Evolutionary conservation across 2,329 filamentous ascomycete species (phyloP).

Genomic region (Chrysosporium keratinophilum): DNA sequence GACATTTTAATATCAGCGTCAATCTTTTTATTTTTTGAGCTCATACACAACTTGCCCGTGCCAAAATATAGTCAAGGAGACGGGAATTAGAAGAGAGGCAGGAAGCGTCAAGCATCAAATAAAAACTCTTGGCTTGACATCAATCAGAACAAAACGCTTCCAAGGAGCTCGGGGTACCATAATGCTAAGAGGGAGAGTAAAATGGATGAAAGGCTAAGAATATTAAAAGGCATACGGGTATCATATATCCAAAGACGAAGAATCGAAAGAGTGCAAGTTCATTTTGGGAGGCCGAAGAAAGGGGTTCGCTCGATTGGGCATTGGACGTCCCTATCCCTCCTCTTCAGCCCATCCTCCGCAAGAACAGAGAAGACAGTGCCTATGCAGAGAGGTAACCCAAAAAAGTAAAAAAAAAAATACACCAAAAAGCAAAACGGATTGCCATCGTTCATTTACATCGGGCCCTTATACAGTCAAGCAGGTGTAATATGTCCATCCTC

Average conservation of each 20-base stretch:
- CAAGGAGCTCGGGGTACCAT: background rate
- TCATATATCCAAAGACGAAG: background rate
- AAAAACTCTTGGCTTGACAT: background rate
- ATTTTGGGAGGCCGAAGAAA: background rate
- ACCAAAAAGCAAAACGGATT: too few relatives aligned
- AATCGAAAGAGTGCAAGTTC: background rate
- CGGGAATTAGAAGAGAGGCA: background rate
- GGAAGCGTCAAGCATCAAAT: background rate
- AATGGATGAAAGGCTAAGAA: conserved; percentile 2
- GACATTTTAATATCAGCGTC: background rate
- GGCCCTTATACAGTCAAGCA: background rate
- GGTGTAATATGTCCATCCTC: too few relatives aligned
- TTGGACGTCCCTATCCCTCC: too few relatives aligned
- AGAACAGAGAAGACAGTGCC: background rate
- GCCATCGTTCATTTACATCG: background rate
- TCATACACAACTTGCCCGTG: conserved; percentile 7
- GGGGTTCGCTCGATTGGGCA: too few relatives aligned
- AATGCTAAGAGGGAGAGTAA: conserved; percentile 7
- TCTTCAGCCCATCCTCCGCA: background rate
- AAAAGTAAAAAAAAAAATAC: background rate
- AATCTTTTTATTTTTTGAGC: background rate
- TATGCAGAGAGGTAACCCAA: background rate
- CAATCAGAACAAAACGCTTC: background rate
- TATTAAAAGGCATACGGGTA: conserved; percentile 11
- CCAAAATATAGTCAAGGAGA: conserved; percentile 11